A percentile compares a stretch with the other conserved stretches of the same genome.
These are phyloP conservation scores for Cercospora beticola DNA, from an alignment of 2,329 filamentous ascomycete genomes.

Conservation along the genomic window DNA sequence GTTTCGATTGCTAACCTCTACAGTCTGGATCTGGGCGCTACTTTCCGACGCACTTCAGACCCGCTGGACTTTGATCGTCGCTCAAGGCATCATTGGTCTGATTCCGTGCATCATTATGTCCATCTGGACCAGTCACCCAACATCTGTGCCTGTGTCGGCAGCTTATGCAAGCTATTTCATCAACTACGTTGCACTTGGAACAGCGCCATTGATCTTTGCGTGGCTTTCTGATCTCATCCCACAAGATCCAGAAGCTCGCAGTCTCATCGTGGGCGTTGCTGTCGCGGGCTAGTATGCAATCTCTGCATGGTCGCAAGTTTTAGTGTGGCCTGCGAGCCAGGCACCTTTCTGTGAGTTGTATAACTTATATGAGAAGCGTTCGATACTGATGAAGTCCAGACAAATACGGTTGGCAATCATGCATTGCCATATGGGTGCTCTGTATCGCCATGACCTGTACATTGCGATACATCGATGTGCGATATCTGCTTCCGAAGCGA, in stretches of 20 bases:
- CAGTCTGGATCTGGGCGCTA: conserved; percentile 56
- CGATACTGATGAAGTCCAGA: conserved; percentile 21
- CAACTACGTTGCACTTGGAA: conserved; percentile 50
- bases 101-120: conserved; percentile 54
- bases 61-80: conserved; percentile 53
- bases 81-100: conserved; percentile 49
- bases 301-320: conserved; percentile 53
- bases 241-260: conserved; percentile 52
- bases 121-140: conserved; percentile 52
- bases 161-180: conserved; percentile 57
- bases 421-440: conserved; percentile 46
- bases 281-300: conserved; percentile 54
- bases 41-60: conserved; percentile 53
- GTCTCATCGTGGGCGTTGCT: conserved; percentile 51
- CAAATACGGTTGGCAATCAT: conserved; percentile 52
- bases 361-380: neutral
- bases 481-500: conserved; percentile 38
- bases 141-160: conserved; percentile 44
- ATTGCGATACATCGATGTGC: conserved; percentile 48
- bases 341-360: conserved; percentile 46
- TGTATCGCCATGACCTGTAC: conserved; percentile 49
- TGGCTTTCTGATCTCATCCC: conserved; percentile 55
- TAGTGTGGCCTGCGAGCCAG: conserved; percentile 54
- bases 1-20: neutral
- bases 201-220: conserved; percentile 53